Evolutionary conservation across 2,329 filamentous ascomycete genomes (phyloP).

Genomic region (Didymella segeticola): DNA sequence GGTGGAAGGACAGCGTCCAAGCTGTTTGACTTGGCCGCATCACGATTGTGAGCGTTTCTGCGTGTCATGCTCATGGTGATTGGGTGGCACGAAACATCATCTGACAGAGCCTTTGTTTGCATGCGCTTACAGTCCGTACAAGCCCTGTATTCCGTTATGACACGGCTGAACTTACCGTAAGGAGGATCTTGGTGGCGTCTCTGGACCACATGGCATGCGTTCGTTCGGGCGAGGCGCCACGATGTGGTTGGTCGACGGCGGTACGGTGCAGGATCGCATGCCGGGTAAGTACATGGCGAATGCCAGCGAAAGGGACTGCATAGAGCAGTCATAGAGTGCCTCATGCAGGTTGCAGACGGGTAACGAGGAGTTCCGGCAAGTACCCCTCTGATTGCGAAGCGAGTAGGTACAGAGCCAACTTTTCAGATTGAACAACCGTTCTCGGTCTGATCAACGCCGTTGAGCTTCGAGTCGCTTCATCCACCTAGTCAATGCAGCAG

Average conservation of each 20-base stretch:
- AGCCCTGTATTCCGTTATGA: constrained; percentile 5
- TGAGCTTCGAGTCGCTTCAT: neutral
- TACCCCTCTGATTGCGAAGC: neutral
- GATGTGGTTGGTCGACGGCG: neutral
- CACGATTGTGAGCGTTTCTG: constrained; percentile 5
- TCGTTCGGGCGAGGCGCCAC: neutral
- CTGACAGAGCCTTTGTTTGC: constrained; percentile 14
- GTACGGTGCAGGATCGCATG: neutral
- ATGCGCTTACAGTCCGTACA: constrained; percentile 6
- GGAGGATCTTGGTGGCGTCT: constrained; percentile 6
- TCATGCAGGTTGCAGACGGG: neutral
- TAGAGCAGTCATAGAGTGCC: neutral
- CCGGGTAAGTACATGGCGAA: neutral
- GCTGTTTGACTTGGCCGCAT: constrained; percentile 5
- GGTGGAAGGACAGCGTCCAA: neutral
- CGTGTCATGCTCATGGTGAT: constrained; percentile 18
- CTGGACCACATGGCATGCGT: constrained; percentile 10
- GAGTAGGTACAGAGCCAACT: neutral
- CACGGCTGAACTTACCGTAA: neutral
- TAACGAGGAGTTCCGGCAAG: neutral
- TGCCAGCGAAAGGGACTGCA: neutral
- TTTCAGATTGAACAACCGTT: neutral
- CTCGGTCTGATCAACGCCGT: neutral
- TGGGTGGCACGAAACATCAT: constrained; percentile 15
- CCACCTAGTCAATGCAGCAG: neutral